These are phyloP conservation scores for Aspergillus avenaceus DNA, from an alignment of 495 filamentous ascomycete species.

Conservation along the genomic window DNA sequence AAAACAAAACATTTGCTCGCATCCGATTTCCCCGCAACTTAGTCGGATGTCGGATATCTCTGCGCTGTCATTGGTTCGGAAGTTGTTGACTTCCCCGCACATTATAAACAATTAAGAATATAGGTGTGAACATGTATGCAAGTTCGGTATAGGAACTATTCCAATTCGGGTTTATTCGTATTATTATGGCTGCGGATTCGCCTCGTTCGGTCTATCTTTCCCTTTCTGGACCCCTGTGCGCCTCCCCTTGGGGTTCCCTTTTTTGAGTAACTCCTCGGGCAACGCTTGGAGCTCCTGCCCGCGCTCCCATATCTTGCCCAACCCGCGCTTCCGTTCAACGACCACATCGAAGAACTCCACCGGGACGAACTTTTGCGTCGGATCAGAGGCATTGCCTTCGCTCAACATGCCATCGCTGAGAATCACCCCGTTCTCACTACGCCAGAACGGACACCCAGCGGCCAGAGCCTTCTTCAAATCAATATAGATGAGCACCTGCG, in stretches of 20 bases:
- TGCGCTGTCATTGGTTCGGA: not conserved
- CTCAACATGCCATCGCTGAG: conserved; percentile 43
- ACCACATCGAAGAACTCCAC: conserved; percentile 49
- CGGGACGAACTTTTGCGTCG: conserved; percentile 29
- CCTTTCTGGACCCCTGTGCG: conserved; percentile 1
- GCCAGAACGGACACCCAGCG: conserved; percentile 73
- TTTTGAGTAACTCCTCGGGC: conserved; percentile 27
- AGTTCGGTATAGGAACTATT: no score
- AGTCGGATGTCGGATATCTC: conserved; percentile 6
- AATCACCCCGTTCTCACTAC: conserved; percentile 79
- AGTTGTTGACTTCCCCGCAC: not conserved
- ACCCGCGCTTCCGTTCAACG: conserved; percentile 49
- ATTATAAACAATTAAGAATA: no score
- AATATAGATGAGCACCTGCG: conserved; percentile 75
- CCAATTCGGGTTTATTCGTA: no score
- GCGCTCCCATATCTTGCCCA: conserved; percentile 63
- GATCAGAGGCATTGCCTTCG: conserved; percentile 8
- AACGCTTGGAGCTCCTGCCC: conserved; percentile 56
- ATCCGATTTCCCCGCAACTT: conserved; percentile 7
- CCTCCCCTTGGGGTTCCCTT: conserved; percentile 32
- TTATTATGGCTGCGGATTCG: not conserved
- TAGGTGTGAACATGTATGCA: no score
- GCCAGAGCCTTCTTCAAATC: conserved; percentile 63
- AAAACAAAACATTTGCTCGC: not conserved
- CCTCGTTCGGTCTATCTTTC: not conserved